A percentile compares a stretch with the other conserved stretches of the same genome.
phyloP scores from a whole-genome alignment of 2,329 filamentous ascomycete species.

The Aspergillus alliaceus region DNA sequence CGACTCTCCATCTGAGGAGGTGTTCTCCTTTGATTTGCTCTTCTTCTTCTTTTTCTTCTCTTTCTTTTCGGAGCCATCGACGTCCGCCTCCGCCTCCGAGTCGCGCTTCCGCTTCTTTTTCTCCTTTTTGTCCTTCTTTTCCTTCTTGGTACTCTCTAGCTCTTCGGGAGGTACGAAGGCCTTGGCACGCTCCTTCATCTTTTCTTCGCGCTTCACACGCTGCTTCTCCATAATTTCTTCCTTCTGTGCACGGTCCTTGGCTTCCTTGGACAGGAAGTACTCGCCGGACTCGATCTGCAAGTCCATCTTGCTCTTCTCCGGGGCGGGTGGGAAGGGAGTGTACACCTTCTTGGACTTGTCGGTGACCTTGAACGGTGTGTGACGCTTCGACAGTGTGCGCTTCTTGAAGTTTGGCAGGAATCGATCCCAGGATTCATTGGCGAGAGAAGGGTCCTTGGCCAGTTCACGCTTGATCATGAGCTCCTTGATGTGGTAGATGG shows the following conservation, averaged over 20 bases:
- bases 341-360: constrained; percentile 95
- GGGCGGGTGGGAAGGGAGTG: constrained; percentile 93
- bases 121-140: constrained; percentile 45
- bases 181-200: constrained; percentile 77
- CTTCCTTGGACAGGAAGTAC: constrained; percentile 91
- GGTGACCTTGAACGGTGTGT: constrained; percentile 77
- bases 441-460: constrained; percentile 82
- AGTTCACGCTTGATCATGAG: constrained; percentile 92
- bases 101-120: constrained; percentile 46
- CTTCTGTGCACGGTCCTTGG: constrained; percentile 79
- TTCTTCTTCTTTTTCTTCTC: constrained; percentile 58
- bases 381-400: constrained; percentile 80
- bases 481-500: constrained; percentile 91
- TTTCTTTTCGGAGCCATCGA: constrained; percentile 53
- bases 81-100: constrained; percentile 33
- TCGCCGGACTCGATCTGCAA: constrained; percentile 96
- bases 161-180: constrained; percentile 89
- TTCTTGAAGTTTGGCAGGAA: constrained; percentile 98
- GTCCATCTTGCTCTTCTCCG: constrained; percentile 99
- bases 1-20: constrained; percentile 26
- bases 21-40: constrained; percentile 35
- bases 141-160: constrained; percentile 52
- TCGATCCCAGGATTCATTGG: constrained; percentile 88
- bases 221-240: constrained; percentile 83
- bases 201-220: constrained; percentile 83